A percentile compares a stretch with the other conserved stretches of the same genome.
Conservation (phyloP, 192 early-diverging fungal species). For the Coemansia sp. region DNA sequence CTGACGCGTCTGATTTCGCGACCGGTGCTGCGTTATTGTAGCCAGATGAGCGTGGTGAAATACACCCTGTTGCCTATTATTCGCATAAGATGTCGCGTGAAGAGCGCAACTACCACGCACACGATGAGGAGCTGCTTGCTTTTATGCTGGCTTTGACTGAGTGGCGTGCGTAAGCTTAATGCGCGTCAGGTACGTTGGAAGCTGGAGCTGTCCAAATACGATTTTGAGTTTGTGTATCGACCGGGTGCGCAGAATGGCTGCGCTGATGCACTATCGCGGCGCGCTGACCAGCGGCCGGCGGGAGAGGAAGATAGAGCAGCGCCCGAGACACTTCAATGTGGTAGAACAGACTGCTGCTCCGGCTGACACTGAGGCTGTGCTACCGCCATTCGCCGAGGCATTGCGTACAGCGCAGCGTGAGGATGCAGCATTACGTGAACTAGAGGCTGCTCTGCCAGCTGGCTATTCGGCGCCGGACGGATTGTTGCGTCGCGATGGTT, state of each 20-base stretch:
- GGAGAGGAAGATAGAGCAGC: not conserved
- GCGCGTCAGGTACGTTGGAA: conserved; percentile 6
- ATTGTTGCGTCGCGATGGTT: not conserved
- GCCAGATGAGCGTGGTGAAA: not conserved
- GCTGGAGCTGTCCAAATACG: not conserved
- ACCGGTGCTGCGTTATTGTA: conserved; percentile 17
- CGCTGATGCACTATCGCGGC: conserved; percentile 6
- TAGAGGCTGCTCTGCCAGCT: not conserved
- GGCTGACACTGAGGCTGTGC: not conserved
- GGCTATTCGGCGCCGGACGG: not conserved
- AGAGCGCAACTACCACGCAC: conserved; percentile 9
- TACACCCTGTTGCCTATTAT: conserved; percentile 20
- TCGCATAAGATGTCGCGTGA: conserved; percentile 10
- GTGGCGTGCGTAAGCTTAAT: conserved; percentile 1
- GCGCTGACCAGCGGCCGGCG: not conserved
- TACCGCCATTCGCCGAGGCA: not conserved
- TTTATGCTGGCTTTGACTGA: not conserved
- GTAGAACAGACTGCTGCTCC: no score
- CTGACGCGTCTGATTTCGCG: conserved; percentile 18
- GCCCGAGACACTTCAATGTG: not conserved
- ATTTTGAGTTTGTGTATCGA: conserved; percentile 2
- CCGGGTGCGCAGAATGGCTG: conserved; percentile 1
- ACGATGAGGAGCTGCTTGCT: conserved; percentile 12
- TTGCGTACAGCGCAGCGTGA: not conserved
- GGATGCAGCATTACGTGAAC: not conserved